Evolutionary conservation across 495 filamentous ascomycete species (phyloP).

Genomic region (Friedmanniomyces simplex): DNA sequence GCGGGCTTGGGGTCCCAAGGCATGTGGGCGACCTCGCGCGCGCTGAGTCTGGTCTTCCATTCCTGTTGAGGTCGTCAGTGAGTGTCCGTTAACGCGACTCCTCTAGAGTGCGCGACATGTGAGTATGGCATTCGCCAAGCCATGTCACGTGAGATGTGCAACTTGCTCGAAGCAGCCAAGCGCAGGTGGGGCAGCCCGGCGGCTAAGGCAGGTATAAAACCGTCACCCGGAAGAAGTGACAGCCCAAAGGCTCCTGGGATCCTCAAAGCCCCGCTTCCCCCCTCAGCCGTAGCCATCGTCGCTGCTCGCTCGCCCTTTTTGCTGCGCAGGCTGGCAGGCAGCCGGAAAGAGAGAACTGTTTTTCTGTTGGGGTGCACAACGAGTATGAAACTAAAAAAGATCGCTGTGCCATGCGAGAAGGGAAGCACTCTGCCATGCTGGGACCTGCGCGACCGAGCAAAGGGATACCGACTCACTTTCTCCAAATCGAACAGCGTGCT

Average conservation of each 20-base stretch:
- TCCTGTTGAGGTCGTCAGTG: conserved; percentile 40
- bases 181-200: conserved; percentile 5
- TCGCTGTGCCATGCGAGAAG: not conserved
- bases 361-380: not conserved
- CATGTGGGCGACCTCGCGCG: conserved; percentile 71
- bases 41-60: conserved; percentile 86
- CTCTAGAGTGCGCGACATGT: not conserved
- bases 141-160: not conserved
- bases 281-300: conserved; percentile 1
- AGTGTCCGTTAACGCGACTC: not conserved
- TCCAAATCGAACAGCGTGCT: conserved; percentile 72
- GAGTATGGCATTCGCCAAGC: not conserved
- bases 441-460: not conserved
- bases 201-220: conserved; percentile 19
- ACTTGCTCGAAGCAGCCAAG: conserved; percentile 15
- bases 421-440: not conserved
- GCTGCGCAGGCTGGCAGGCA: not conserved
- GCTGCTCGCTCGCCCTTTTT: not conserved
- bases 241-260: conserved; percentile 10
- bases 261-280: conserved; percentile 15
- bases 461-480: conserved; percentile 44
- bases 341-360: not conserved
- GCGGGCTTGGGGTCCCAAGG: conserved; percentile 79
- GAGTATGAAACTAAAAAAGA: not conserved
- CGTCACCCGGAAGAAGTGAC: conserved; percentile 16